These are phyloP conservation scores for Chytriomyces sp. DNA, from an alignment of 192 early-diverging fungal genomes.

Conservation along the genomic window DNA sequence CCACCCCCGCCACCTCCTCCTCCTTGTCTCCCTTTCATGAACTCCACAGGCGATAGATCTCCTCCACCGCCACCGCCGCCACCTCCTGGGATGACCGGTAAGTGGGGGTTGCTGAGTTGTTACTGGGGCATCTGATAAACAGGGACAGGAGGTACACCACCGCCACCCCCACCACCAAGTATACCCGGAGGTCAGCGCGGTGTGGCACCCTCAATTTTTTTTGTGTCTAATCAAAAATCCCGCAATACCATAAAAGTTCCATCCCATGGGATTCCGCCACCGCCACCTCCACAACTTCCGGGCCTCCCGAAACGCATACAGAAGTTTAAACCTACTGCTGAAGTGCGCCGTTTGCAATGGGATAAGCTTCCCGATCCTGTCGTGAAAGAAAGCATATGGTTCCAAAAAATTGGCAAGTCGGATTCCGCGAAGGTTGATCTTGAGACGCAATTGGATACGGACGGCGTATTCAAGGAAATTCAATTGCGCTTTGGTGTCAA, in stretches of 20 bases:
- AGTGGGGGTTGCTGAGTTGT: no score
- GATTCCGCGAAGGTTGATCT: conserved; percentile 16
- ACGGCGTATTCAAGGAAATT: conserved; percentile 45
- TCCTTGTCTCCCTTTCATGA: conserved; percentile 24
- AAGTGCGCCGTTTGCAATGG: conserved; percentile 48
- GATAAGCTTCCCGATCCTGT: conserved; percentile 43
- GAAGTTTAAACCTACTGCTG: conserved; percentile 33
- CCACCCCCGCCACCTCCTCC: conserved; percentile 20
- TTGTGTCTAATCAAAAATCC: no score
- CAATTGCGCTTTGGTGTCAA: conserved; percentile 41
- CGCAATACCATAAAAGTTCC: no score
- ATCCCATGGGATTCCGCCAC: conserved; percentile 26
- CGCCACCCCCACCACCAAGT: conserved; percentile 30
- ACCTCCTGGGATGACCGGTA: not conserved
- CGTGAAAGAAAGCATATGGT: conserved; percentile 39
- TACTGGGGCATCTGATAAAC: no score
- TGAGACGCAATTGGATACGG: conserved; percentile 35
- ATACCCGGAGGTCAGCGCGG: not conserved
- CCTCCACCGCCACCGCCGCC: conserved; percentile 25
- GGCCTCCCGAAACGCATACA: conserved; percentile 40
- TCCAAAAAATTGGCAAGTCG: conserved; percentile 21
- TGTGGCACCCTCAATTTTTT: no score
- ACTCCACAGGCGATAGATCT: not conserved
- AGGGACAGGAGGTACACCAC: no score
- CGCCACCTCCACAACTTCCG: conserved; percentile 31